These are phyloP conservation scores for Hanseniaspora jakobsenii DNA, from an alignment of 805 yeast species.

Conservation along the genomic window DNA sequence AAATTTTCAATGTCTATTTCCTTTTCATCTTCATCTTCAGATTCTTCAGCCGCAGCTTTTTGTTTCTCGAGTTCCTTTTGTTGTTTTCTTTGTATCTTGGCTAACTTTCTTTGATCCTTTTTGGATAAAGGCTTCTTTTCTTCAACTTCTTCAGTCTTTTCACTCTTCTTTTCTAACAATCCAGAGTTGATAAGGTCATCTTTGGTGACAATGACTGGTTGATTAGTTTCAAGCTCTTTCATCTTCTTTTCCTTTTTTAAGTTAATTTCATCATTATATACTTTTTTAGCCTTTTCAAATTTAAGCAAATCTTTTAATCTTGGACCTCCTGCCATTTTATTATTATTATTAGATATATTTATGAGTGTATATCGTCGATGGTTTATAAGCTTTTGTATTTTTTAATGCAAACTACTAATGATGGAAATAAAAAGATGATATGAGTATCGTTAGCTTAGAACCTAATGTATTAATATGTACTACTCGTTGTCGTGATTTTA, in stretches of 20 bases:
- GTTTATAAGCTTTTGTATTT: too few species aligned
- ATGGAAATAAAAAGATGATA: too few species aligned
- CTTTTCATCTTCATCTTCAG: constrained; percentile 33
- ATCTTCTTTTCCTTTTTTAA: constrained; percentile 20
- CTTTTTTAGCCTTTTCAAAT: constrained; percentile 23
- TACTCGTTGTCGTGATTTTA: not conserved
- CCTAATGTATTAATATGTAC: not conserved
- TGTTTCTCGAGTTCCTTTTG: constrained; percentile 25
- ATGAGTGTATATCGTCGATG: not conserved
- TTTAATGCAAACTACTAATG: too few species aligned
- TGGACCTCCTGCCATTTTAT: constrained; percentile 26
- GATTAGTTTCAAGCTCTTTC: constrained; percentile 21
- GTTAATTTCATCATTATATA: constrained; percentile 20
- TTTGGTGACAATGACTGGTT: constrained; percentile 27
- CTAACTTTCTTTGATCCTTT: constrained; percentile 48
- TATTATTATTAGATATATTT: not conserved
- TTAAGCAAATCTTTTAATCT: constrained; percentile 25
- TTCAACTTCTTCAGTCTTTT: constrained; percentile 13
- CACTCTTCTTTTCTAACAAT: constrained; percentile 17
- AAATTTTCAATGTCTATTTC: constrained; percentile 41
- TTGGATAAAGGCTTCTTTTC: constrained; percentile 44
- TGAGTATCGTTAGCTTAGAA: too few species aligned
- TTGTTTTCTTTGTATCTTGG: constrained; percentile 25
- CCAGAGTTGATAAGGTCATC: constrained; percentile 22
- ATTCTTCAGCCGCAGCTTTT: constrained; percentile 37